phyloP scores from a whole-genome alignment of 176 grass and related monocot genomes.

The Poa pratensis region DNA sequence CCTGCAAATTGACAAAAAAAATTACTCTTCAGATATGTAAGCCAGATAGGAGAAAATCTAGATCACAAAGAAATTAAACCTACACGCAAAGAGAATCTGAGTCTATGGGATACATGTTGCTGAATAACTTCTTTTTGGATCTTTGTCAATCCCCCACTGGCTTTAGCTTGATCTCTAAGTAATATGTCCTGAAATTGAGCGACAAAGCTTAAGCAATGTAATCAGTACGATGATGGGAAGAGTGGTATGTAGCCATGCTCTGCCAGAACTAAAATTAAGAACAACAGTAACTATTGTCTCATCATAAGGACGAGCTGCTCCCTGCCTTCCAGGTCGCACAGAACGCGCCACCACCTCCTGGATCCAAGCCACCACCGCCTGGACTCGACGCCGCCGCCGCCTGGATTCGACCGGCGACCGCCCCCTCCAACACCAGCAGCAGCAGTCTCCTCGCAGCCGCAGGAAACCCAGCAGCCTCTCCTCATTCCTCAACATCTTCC shows the following conservation, averaged over 20 bases:
- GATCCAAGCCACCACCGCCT: no score
- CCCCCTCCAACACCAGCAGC: no score
- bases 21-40: conserved; percentile 31
- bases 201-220: conserved; percentile 5
- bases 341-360: no score
- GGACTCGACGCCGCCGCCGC: no score
- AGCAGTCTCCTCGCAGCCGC: no score
- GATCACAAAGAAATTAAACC: conserved; percentile 40
- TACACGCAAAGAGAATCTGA: conserved; percentile 93
- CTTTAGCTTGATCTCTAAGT: conserved; percentile 86
- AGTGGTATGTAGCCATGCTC: conserved; percentile 17
- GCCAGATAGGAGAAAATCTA: conserved; percentile 29
- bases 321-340: no score
- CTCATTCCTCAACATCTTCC: no score
- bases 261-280: conserved; percentile 5
- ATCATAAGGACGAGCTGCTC: no score
- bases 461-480: no score
- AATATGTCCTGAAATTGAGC: conserved; percentile 89
- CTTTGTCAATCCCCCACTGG: conserved; percentile 55
- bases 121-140: conserved; percentile 81
- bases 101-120: conserved; percentile 83
- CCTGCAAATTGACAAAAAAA: conserved; percentile 60
- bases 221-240: not conserved
- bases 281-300: not conserved
- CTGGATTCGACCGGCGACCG: no score